Evolutionary conservation across 1,284 basidiomycete species (phyloP).

Genomic region (Leccinum griseonigrum): DNA sequence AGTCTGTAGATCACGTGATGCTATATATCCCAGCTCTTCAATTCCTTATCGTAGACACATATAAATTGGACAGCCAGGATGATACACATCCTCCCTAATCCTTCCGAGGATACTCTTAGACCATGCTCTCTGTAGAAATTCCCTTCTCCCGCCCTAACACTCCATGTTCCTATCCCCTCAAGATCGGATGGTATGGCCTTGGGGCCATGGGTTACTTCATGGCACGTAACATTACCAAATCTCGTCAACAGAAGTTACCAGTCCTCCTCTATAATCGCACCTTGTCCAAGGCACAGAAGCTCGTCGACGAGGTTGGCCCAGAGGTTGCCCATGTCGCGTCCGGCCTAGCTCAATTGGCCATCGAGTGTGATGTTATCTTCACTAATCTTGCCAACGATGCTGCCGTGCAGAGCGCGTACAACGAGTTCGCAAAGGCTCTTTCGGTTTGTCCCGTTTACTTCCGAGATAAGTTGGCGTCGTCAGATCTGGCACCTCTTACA

Average conservation of each 20-base stretch:
- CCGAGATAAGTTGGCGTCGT: conserved; percentile 1
- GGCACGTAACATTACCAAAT: conserved; percentile 71
- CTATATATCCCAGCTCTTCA: not conserved
- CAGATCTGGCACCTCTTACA: conserved; percentile 20
- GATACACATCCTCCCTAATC: not conserved
- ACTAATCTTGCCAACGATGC: conserved; percentile 76
- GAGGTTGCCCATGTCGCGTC: conserved; percentile 48
- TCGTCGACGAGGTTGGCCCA: conserved; percentile 54
- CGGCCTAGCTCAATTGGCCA: conserved; percentile 54
- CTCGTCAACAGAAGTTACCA: conserved; percentile 41
- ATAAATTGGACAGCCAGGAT: conserved; percentile 6
- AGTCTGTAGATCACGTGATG: conserved; percentile 19
- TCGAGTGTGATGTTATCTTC: conserved; percentile 77
- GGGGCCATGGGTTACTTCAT: conserved; percentile 73
- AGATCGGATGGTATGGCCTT: conserved; percentile 64
- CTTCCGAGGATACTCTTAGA: conserved; percentile 2
- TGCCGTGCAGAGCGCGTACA: conserved; percentile 69
- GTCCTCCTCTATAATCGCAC: conserved; percentile 71
- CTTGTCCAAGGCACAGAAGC: conserved; percentile 52
- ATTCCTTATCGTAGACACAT: not conserved
- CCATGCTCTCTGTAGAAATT: conserved; percentile 28
- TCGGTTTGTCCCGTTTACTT: conserved; percentile 29
- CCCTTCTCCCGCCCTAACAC: conserved; percentile 63
- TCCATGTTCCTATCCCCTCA: conserved; percentile 38
- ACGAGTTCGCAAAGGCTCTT: conserved; percentile 59